These are phyloP conservation scores for Isochrysis galbana DNA, from an alignment of 78 protist genomes.

Conservation along the genomic window DNA sequence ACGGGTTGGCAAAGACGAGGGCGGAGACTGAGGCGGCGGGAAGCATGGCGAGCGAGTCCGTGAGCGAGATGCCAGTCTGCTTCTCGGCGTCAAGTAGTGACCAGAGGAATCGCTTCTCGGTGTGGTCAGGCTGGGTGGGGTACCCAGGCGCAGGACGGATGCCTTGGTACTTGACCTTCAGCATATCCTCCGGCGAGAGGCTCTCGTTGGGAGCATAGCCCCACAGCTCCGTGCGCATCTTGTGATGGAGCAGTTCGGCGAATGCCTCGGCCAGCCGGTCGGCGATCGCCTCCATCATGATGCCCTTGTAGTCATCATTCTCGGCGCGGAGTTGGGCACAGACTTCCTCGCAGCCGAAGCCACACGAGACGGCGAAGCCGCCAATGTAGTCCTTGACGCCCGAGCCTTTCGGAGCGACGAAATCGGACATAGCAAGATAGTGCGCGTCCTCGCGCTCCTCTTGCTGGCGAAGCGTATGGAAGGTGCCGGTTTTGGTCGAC, in stretches of 20 bases:
- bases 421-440: constrained; percentile 88
- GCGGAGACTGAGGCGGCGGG: constrained; percentile 97
- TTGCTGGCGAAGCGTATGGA: constrained; percentile 94
- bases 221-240: constrained; percentile 88
- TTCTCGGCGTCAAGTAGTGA: constrained; percentile 53
- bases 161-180: constrained; percentile 86
- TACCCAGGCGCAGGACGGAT: constrained; percentile 99
- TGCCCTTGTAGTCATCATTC: constrained; percentile 85
- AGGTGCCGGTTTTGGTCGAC: constrained; percentile 46
- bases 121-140: constrained; percentile 98
- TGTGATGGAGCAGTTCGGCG: constrained; percentile 91
- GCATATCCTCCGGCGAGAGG: constrained; percentile 72
- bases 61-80: constrained; percentile 62
- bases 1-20: constrained; percentile 82
- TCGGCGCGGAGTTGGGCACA: constrained; percentile 59
- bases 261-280: constrained; percentile 89
- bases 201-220: constrained; percentile 83
- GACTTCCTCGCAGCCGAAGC: constrained; percentile 87
- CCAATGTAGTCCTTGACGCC: constrained; percentile 89
- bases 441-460: constrained; percentile 83
- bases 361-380: constrained; percentile 82
- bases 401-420: constrained; percentile 83
- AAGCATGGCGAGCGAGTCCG: constrained; percentile 93
- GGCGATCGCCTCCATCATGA: constrained; percentile 94
- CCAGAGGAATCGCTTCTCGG: constrained; percentile 93